Evolutionary conservation across 495 filamentous ascomycete species (phyloP).

Genomic region (Rhizodiscina lignyota): DNA sequence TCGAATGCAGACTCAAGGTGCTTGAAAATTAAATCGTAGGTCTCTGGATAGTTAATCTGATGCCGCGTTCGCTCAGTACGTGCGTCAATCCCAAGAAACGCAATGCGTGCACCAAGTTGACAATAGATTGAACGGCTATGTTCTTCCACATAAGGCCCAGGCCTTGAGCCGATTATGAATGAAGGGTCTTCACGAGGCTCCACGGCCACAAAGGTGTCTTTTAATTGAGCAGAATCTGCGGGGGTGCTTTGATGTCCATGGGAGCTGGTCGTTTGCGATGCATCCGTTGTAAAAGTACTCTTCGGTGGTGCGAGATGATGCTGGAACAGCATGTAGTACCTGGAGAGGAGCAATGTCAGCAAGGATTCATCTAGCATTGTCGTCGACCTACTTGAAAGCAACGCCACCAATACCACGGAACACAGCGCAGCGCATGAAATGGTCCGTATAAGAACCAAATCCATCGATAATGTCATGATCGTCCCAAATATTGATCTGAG

Average conservation of each 20-base stretch:
- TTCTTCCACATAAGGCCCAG: slow-evolving; percentile 68
- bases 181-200: slow-evolving; percentile 44
- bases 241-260: slow-evolving; percentile 31
- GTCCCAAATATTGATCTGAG: slow-evolving; percentile 91
- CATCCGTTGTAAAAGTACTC: slow-evolving; percentile 66
- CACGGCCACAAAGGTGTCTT: slow-evolving; percentile 50
- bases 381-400: slow-evolving; percentile 17
- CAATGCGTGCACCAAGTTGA: slow-evolving; percentile 69
- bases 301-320: slow-evolving; percentile 72
- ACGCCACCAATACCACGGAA: slow-evolving; percentile 83
- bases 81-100: slow-evolving; percentile 77
- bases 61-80: slow-evolving; percentile 83
- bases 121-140: slow-evolving; percentile 65
- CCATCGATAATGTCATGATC: slow-evolving; percentile 71
- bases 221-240: slow-evolving; percentile 47
- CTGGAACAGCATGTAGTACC: slow-evolving; percentile 90
- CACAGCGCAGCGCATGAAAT: slow-evolving; percentile 83
- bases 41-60: slow-evolving; percentile 80
- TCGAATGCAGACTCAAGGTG: slow-evolving; percentile 49
- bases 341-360: slow-evolving; percentile 35
- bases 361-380: neutral
- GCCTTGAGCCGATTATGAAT: slow-evolving; percentile 62
- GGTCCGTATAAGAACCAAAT: slow-evolving; percentile 82
- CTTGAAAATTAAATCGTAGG: slow-evolving; percentile 67
- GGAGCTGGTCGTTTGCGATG: slow-evolving; percentile 31